A percentile compares a stretch with the other conserved stretches of the same genome.
Evolutionary conservation across 176 grass and related monocot species (phyloP).

Genomic region (Pharus latifolius): DNA sequence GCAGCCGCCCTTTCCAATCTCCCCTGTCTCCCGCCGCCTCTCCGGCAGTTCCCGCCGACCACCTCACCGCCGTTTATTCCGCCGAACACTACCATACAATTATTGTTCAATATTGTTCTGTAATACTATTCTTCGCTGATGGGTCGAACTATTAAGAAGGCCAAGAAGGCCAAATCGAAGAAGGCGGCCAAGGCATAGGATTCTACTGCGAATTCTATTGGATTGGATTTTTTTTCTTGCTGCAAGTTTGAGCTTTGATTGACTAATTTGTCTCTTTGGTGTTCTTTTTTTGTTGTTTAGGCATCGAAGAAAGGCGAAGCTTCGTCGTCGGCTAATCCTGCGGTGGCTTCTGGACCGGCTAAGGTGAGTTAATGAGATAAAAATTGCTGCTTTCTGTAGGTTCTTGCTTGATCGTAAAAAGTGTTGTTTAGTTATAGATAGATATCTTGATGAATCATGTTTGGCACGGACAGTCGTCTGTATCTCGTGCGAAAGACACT

Average conservation of each 20-base stretch:
- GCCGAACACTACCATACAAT: too few relatives aligned
- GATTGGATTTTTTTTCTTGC: neutral
- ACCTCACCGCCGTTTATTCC: too few relatives aligned
- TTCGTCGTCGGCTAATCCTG: slow-evolving; percentile 21
- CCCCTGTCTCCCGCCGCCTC: too few relatives aligned
- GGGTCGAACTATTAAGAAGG: slow-evolving; percentile 34
- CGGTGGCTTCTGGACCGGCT: slow-evolving; percentile 31
- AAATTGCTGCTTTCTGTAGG: too few relatives aligned
- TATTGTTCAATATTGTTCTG: too few relatives aligned
- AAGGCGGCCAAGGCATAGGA: slow-evolving; percentile 36
- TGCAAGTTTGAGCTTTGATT: neutral
- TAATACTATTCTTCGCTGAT: too few relatives aligned
- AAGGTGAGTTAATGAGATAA: too few relatives aligned
- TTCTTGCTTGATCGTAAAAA: neutral
- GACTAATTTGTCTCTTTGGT: neutral
- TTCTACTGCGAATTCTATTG: neutral
- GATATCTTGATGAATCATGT: neutral
- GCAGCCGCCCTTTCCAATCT: too few relatives aligned
- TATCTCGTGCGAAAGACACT: neutral
- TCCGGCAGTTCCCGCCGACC: too few relatives aligned
- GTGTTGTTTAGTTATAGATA: neutral
- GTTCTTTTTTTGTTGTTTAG: slow-evolving; percentile 4
- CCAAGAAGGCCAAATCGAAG: slow-evolving; percentile 46
- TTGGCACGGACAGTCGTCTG: too few relatives aligned
- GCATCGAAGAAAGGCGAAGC: slow-evolving; percentile 14